Percentiles rank a stretch among this genome's conserved stretches.
phyloP scores from a whole-genome alignment of 352 stramenopile genomes.

The Globisporangium radiosum region DNA sequence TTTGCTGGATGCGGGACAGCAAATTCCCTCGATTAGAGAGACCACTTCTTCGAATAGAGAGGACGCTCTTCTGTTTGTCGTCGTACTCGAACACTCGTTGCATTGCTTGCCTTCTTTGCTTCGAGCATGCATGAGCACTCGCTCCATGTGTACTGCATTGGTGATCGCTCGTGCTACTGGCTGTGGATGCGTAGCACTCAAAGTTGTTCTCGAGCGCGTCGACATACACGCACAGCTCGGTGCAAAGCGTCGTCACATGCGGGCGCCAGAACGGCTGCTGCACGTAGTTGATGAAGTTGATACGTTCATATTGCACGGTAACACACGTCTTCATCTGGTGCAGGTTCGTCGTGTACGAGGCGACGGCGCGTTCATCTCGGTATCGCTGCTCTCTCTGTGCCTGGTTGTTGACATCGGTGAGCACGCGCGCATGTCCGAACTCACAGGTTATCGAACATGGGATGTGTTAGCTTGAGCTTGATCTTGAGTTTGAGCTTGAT shows the following conservation, averaged over 20 bases:
- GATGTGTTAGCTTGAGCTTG: slow-evolving; percentile 18
- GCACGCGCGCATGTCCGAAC: slow-evolving; percentile 52
- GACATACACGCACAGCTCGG: slow-evolving; percentile 41
- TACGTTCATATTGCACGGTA: slow-evolving; percentile 34
- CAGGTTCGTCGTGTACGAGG: slow-evolving; percentile 72
- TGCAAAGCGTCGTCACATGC: slow-evolving; percentile 31
- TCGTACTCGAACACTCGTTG: not conserved
- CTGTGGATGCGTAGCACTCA: slow-evolving; percentile 46
- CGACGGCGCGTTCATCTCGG: slow-evolving; percentile 47
- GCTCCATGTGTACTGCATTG: slow-evolving; percentile 29
- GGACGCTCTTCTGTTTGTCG: not conserved
- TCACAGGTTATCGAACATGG: slow-evolving; percentile 39
- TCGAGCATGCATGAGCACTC: slow-evolving; percentile 33
- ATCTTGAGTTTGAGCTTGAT: too few relatives aligned
- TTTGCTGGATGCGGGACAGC: too few relatives aligned
- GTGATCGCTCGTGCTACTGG: slow-evolving; percentile 16
- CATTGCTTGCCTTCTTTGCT: not conserved
- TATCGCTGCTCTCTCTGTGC: slow-evolving; percentile 36
- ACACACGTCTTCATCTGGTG: slow-evolving; percentile 49
- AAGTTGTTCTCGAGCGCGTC: slow-evolving; percentile 56
- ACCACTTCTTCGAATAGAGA: not conserved
- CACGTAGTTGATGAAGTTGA: slow-evolving; percentile 77
- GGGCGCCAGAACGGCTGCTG: slow-evolving; percentile 62
- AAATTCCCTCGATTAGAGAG: too few relatives aligned
- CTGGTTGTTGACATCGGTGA: slow-evolving; percentile 72